Evolutionary conservation across 768 basidiomycete species (phyloP).

Genomic region (Russula emetica): DNA sequence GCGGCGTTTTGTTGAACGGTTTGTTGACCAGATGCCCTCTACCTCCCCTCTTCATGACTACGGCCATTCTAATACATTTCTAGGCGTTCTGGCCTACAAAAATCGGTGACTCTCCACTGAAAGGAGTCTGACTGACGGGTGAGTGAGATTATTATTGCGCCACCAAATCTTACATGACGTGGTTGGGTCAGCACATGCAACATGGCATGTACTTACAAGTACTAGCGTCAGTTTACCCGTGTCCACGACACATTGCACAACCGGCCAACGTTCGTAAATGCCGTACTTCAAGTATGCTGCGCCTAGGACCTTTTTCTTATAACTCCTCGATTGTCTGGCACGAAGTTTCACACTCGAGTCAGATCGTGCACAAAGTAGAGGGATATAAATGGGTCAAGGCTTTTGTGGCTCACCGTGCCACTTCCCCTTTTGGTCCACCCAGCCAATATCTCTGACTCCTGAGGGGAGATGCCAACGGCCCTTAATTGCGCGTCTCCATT

Average conservation of each 20-base stretch:
- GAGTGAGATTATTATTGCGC: background rate
- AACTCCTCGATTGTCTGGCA: background rate
- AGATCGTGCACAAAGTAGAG: conserved; percentile 3
- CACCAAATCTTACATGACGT: conserved; percentile 1
- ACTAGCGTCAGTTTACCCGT: background rate
- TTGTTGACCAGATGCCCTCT: background rate
- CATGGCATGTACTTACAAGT: conserved; percentile 4
- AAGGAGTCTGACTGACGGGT: background rate
- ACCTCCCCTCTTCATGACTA: background rate
- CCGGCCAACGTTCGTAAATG: background rate
- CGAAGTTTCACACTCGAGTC: conserved; percentile 19
- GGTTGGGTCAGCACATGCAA: background rate
- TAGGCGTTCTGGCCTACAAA: background rate
- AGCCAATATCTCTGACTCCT: background rate
- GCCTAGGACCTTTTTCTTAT: background rate
- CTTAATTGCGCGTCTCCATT: background rate
- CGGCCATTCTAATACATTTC: background rate
- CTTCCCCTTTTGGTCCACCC: background rate
- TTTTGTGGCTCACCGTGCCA: background rate
- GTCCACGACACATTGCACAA: background rate
- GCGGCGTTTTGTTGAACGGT: background rate
- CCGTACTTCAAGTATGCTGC: conserved; percentile 2
- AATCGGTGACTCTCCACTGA: background rate
- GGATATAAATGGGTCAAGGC: background rate
- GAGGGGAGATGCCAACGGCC: background rate